These are phyloP conservation scores for Krasilnikovozyma curviuscula DNA, from an alignment of 768 basidiomycete genomes.

Conservation along the genomic window DNA sequence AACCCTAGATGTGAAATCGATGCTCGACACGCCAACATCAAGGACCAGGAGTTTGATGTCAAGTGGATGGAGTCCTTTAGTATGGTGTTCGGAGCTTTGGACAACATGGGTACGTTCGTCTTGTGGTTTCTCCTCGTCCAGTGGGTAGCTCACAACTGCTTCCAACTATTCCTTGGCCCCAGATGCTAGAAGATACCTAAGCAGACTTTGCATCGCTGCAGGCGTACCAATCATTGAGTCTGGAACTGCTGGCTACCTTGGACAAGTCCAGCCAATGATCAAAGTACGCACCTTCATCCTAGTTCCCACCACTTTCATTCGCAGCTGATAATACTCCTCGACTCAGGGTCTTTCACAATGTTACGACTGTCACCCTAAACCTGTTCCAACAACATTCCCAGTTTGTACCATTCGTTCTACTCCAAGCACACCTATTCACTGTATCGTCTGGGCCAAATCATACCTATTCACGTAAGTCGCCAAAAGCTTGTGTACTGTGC, in stretches of 20 bases:
- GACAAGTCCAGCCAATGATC: slow-evolving; percentile 83
- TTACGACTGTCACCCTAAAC: slow-evolving; percentile 88
- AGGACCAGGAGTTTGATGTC: slow-evolving; percentile 72
- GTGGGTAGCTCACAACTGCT: neutral
- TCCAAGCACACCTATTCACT: slow-evolving; percentile 91
- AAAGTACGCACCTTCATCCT: slow-evolving; percentile 37
- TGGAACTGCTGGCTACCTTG: slow-evolving; percentile 89
- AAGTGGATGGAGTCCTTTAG: slow-evolving; percentile 81
- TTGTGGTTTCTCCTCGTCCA: too few relatives aligned
- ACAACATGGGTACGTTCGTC: slow-evolving; percentile 59
- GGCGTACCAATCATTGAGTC: slow-evolving; percentile 80
- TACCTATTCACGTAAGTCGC: slow-evolving; percentile 68
- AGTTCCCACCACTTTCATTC: neutral
- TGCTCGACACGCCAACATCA: slow-evolving; percentile 88
- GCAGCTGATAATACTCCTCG: neutral
- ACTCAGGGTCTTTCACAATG: slow-evolving; percentile 78
- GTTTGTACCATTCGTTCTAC: slow-evolving; percentile 96
- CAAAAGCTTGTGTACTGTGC: neutral
- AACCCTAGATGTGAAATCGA: slow-evolving; percentile 72
- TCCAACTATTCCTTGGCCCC: neutral
- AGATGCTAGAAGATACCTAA: slow-evolving; percentile 91
- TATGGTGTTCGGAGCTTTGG: slow-evolving; percentile 83
- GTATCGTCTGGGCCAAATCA: slow-evolving; percentile 96
- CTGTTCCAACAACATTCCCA: slow-evolving; percentile 81
- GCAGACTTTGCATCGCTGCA: slow-evolving; percentile 92